phyloP scores from a whole-genome alignment of 768 basidiomycete species.

The Hirschioporus abietinus region DNA sequence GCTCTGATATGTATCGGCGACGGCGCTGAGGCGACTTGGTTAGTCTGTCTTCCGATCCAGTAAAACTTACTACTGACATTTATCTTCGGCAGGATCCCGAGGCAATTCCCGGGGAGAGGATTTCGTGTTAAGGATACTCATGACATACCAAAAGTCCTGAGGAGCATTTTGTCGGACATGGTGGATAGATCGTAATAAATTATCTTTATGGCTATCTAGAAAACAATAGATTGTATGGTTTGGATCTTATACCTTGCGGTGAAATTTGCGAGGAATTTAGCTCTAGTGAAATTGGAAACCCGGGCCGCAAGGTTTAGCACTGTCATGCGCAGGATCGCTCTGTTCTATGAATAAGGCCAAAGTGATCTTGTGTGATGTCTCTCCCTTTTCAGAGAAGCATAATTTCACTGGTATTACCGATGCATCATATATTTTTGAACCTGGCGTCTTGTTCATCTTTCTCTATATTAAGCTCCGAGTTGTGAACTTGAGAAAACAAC shows the following conservation, averaged over 20 bases:
- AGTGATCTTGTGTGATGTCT: too few species aligned
- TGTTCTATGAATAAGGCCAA: too few species aligned
- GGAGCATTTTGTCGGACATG: conserved; percentile 47
- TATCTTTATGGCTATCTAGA: background rate
- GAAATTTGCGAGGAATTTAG: background rate
- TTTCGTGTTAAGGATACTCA: conserved; percentile 56
- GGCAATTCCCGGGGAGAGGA: conserved; percentile 53
- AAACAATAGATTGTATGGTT: background rate
- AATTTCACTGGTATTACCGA: too few species aligned
- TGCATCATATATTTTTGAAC: too few species aligned
- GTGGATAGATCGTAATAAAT: conserved; percentile 13
- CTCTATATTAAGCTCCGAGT: too few species aligned
- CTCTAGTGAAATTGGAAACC: too few species aligned
- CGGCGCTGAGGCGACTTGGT: conserved; percentile 62
- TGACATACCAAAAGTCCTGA: conserved; percentile 58
- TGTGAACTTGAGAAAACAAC: too few species aligned
- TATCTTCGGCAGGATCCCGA: conserved; percentile 45
- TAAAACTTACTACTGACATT: conserved; percentile 3
- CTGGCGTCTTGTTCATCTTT: too few species aligned
- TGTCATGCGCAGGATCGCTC: too few species aligned
- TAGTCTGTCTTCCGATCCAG: conserved; percentile 12
- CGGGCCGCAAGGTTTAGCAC: too few species aligned
- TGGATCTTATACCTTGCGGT: background rate
- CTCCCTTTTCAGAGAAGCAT: too few species aligned
- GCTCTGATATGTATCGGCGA: conserved; percentile 67